Base-by-base conservation (phyloP, 2,329 filamentous ascomycete species). In the Trichoderma simmonsii region DNA sequence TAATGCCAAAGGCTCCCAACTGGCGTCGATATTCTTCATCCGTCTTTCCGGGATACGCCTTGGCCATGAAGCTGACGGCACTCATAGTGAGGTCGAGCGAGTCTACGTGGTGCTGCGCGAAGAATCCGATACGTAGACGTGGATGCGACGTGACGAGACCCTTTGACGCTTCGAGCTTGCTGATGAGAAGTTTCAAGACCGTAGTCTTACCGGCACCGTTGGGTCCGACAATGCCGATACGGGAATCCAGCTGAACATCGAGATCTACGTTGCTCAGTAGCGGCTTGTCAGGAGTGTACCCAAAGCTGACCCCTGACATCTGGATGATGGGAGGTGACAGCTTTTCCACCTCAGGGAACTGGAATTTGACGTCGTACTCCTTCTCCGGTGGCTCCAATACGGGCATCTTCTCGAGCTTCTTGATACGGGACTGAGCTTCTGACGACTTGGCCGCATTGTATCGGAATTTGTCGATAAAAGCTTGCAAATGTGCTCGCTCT, bases 191-290 rank as follows among this genome's bases (percentile, higher is more conserved):
- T 83, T 98, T 98, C 76, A 99, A 86, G n/a, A 98, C 92, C 0
- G 96, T 99, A 3, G 96, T 99, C 84, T 99, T 99, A 87, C 96
- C 96, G 59, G 96, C 96, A 83, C 96, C 96, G 87, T 99, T 99
- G 79, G 96, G 96, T 18, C 96, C 96, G n/a, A 99, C 95, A 79
- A 99, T 99, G 79, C 96, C 96, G 77, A 99, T 99, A 75, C 96
- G 93, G 9, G 95, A 98, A 83, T 99, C 96, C 56, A 99, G 91
- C 82, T 99, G 96, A 18, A 99, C 96, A 80, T 98, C 95, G 28
- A 99, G 87, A 79, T 99, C 96, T 73, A 99, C 93, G 77, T 97
- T 91, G 75, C 85, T 89, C 56, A 99, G 89, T 56, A 99, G 87
- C 28, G 91, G 89, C 14, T 92, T 93, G 79, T 97, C 94, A 73